Percentiles rank a stretch among this genome's conserved stretches.
Evolutionary conservation across 73 alveolate genomes (phyloP).

Genomic region (Blepharisma japonicum): DNA sequence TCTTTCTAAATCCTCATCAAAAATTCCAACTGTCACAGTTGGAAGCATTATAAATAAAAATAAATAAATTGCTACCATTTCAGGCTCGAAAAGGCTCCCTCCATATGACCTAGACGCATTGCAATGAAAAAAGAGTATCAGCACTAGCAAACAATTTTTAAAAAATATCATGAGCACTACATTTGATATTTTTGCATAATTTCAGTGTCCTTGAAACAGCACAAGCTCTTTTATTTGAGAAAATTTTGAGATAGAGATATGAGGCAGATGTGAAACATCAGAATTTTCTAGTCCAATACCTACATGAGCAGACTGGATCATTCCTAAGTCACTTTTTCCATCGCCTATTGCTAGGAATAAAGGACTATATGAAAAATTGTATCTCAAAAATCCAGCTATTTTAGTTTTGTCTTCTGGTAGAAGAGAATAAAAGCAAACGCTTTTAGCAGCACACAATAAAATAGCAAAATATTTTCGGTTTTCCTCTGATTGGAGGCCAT

Average conservation of each 20-base stretch:
- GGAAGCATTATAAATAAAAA: no score
- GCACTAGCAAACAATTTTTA: neutral
- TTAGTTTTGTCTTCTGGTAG: constrained; percentile 21
- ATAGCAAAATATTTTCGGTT: neutral
- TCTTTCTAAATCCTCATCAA: no score
- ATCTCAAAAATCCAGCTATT: neutral
- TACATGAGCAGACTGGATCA: neutral
- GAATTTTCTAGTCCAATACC: constrained; percentile 13
- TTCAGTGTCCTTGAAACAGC: neutral
- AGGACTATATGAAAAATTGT: constrained; percentile 9
- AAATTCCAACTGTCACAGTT: no score
- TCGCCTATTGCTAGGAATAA: neutral
- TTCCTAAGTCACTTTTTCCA: constrained; percentile 16
- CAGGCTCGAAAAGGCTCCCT: no score
- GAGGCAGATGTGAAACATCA: neutral
- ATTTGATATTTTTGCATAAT: neutral
- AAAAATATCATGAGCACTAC: neutral
- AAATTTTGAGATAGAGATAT: neutral
- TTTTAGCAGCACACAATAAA: constrained; percentile 1
- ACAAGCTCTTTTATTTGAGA: neutral
- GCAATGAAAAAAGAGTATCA: no score
- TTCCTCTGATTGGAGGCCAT: neutral
- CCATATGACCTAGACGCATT: no score
- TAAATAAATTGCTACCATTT: no score
- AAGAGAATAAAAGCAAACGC: neutral